Base-by-base conservation (phyloP, 148 eudicot species). In the Polygonum maritimum region DNA sequence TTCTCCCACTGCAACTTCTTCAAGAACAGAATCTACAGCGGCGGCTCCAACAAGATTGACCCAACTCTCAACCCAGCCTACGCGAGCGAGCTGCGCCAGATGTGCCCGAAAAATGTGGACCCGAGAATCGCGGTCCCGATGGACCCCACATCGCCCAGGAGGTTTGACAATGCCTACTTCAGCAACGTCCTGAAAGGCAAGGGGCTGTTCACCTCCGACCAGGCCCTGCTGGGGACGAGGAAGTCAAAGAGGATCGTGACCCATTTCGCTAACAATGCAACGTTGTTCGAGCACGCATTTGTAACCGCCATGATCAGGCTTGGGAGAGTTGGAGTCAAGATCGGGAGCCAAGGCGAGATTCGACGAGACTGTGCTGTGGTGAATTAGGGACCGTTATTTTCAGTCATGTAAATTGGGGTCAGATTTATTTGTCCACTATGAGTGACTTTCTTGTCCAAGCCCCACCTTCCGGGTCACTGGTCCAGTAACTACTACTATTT, bases 1-100 rank as follows among this genome's bases (percentile, higher is more conserved):
- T 93, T 93, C 82, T 83, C 96, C 21, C 93, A 90, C 78, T 90
- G 92, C 78, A 76, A 76, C 69, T 80, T 82, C 4, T 90, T 93
- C 85, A 80, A 91, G 18, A 83, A 84, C 3, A 84, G 93, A 16
- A 82, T 91, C 40, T 88, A 88, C 80, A 78, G 84, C 31, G 85
- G 83, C 76, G 78, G 78, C 18, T 77, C 52, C 71, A 85, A 51
- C 70, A 71, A 83, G 69, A 85, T 83, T 3, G 93, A 92, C 79
- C 96, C 96, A 5, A 85, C 87, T 1, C 89, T 90, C 31, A 78
- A 90, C 58, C 74, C 12, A 45, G 74, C 48, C 3, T 92, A 87
- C 62, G 95, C 93, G 2, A 19, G 31, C n/a, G 84, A 90, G 71
- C 88, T 92, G 0, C 80, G 83, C 8, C 78, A 75, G 16, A 78